Evolutionary conservation across 1,139 yeast species (phyloP), one percentile per base, ranked within the genome.

Genomic region (Hanseniaspora uvarum): DNA sequence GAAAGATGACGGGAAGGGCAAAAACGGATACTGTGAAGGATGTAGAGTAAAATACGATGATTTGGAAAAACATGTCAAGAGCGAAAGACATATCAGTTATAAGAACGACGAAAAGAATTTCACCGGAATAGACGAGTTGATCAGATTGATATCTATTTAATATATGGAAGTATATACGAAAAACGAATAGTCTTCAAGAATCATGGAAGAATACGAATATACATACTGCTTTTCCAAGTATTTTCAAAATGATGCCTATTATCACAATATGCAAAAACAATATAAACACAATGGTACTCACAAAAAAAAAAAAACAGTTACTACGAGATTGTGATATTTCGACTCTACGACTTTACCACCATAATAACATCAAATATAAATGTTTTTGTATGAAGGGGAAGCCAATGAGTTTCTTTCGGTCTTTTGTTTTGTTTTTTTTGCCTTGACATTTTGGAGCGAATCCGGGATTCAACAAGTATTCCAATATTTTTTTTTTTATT

Each of bases 21-120:
- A 28, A 34, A 19, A 41, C 51, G 95, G 95, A 0, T 87, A 86
- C 68, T 92, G 98, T 70, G 99, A 92, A 65, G 94, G 92, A 67
- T 92, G 99, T 68, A 76, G 94, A 34, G 86, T 84, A 59, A 83
- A 84, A 64, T 92, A 86, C 64, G 89, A 85, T 53, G 78, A 79
- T 61, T 83, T 89, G 64, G 85, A 81, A 31, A 86, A 79, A 55
- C 99, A 92, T 65, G 77, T 87, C 51, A 64, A 65, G 33, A 75
- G 87, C 24, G 78, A 78, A 49, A 79, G 83, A 60, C 99, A 94
- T 67, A 74, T 86, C 46, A 78, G 79, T 56, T 89, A 87, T 71
- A 97, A 98, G 4, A 70, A 74, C 53, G 81, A 85, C 61, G 80
- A 79, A 61, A 67, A 70, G 18, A 86, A 89, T 64, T 92, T 92